A percentile compares a stretch with the other conserved stretches of the same genome.
phyloP scores from a whole-genome alignment of 352 stramenopile species.

The Phytophthora citrophthora region DNA sequence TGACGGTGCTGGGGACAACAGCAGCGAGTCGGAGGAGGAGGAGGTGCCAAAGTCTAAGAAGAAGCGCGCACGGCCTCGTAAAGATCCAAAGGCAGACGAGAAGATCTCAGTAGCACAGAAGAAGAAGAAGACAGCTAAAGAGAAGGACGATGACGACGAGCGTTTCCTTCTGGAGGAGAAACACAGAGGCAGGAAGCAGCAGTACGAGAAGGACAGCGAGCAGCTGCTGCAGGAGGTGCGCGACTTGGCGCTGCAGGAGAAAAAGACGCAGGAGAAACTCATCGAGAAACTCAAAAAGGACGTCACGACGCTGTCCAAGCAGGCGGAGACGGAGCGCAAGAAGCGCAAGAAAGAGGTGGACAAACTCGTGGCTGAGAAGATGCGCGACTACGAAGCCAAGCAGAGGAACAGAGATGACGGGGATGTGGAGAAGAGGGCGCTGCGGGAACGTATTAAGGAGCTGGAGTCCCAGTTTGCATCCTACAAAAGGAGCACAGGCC shows the following conservation, averaged over 20 bases:
- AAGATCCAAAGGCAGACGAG: conserved; percentile 17
- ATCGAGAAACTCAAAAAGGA: conserved; percentile 76
- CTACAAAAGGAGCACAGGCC: conserved; percentile 50
- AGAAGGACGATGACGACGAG: conserved; percentile 18
- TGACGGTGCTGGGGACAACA: conserved; percentile 23
- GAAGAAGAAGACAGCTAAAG: conserved; percentile 15
- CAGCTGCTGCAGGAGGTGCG: conserved; percentile 68
- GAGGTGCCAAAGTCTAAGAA: conserved; percentile 28
- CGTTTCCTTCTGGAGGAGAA: conserved; percentile 41
- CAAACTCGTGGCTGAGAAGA: conserved; percentile 53
- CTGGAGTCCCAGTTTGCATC: conserved; percentile 62
- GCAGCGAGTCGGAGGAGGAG: conserved; percentile 32
- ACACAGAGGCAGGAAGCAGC: conserved; percentile 57
- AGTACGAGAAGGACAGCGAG: conserved; percentile 72
- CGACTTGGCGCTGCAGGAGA: conserved; percentile 63
- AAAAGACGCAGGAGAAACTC: conserved; percentile 76
- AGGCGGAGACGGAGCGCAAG: conserved; percentile 56
- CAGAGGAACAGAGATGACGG: conserved; percentile 35
- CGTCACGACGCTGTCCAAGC: conserved; percentile 59
- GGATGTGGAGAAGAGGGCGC: conserved; percentile 44
- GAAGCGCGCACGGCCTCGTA: conserved; percentile 15
- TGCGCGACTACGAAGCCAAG: conserved; percentile 43
- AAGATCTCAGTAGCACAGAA: conserved; percentile 20
- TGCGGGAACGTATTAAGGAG: conserved; percentile 55
- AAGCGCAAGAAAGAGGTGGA: conserved; percentile 52